A percentile compares a stretch with the other conserved stretches of the same genome.
Conservation (phyloP, 441 rosid genomes). For the Erodium moschatum region DNA sequence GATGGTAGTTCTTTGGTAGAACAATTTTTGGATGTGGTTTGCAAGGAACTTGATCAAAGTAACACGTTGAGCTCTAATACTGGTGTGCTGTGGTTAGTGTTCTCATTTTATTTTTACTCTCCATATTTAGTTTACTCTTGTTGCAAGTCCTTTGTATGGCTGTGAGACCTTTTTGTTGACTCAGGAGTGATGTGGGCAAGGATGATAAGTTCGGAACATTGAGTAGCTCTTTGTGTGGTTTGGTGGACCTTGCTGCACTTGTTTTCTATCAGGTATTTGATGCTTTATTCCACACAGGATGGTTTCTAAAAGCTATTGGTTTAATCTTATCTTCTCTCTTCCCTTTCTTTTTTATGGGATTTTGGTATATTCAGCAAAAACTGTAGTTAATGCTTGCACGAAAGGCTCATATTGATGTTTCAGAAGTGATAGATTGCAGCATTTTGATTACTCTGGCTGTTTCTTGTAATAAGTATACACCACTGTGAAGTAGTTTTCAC, state of each 20-base stretch:
- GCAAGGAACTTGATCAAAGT: slow-evolving; percentile 79
- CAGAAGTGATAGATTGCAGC: neutral
- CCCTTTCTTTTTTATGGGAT: neutral
- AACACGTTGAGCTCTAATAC: slow-evolving; percentile 31
- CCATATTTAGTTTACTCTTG: slow-evolving; percentile 6
- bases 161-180: slow-evolving; percentile 14
- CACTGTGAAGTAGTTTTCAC: slow-evolving; percentile 6
- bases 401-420: slow-evolving; percentile 7
- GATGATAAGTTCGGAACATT: slow-evolving; percentile 68
- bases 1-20: slow-evolving; percentile 59
- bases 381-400: slow-evolving; percentile 9
- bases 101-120: slow-evolving; percentile 18
- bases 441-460: neutral
- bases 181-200: slow-evolving; percentile 67
- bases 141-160: slow-evolving; percentile 16
- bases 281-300: neutral
- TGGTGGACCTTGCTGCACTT: slow-evolving; percentile 79
- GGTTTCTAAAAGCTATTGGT: neutral
- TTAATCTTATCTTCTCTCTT: neutral
- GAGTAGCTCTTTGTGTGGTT: slow-evolving; percentile 49
- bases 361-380: slow-evolving; percentile 7
- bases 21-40: slow-evolving; percentile 69
- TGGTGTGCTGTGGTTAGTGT: slow-evolving; percentile 40
- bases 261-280: slow-evolving; percentile 60
- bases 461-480: neutral